Evolutionary conservation across 208 protist genomes (phyloP).

Genomic region (Leishmania gerbilli): DNA sequence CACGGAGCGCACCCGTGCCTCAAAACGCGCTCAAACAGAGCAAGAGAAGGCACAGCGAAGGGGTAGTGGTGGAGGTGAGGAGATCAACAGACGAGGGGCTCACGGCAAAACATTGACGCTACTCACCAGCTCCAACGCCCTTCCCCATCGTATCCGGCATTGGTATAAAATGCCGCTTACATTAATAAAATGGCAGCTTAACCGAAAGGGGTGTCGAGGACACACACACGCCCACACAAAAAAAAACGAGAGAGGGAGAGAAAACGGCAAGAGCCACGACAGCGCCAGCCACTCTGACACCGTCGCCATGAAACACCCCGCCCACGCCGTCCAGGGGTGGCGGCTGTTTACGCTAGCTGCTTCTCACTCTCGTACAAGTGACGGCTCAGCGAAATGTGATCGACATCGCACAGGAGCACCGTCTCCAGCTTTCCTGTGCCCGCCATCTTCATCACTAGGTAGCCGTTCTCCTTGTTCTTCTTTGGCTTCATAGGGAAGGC

Average conservation of each 20-base stretch:
- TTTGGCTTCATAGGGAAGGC: slow-evolving; percentile 50
- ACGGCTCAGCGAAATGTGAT: slow-evolving; percentile 59
- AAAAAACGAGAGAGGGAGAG: not conserved
- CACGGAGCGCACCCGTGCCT: not conserved
- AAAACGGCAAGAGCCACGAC: not conserved
- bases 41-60: not conserved
- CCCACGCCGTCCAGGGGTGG: not conserved
- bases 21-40: not conserved
- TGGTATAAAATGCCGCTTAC: too few species aligned
- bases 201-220: not conserved
- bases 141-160: not conserved
- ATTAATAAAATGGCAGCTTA: not conserved
- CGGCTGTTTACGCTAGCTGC: slow-evolving; percentile 19
- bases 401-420: slow-evolving; percentile 57
- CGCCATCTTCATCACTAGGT: slow-evolving; percentile 62
- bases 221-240: not conserved
- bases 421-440: slow-evolving; percentile 40
- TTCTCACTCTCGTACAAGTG: slow-evolving; percentile 70
- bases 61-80: not conserved
- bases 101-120: not conserved
- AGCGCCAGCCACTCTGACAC: too few species aligned
- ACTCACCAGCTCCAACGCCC: not conserved
- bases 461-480: slow-evolving; percentile 52
- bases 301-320: not conserved
- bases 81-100: not conserved